A percentile compares a stretch with the other conserved stretches of the same genome.
Evolutionary conservation across 2,329 filamentous ascomycete genomes (phyloP).

Genomic region (Cladosporium sp.): DNA sequence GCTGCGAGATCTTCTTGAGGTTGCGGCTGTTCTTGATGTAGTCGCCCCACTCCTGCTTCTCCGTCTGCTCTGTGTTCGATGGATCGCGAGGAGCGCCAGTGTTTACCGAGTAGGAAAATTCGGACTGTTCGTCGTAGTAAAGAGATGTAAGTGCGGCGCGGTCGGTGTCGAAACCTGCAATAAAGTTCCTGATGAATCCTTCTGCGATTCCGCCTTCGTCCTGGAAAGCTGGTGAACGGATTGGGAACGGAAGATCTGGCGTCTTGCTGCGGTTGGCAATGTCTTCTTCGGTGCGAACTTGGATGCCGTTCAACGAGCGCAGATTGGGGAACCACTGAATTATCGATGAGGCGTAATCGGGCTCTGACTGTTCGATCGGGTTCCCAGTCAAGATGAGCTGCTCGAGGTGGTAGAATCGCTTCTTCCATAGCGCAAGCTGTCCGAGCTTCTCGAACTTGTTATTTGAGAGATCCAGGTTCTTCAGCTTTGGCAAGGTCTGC

Average conservation of each 20-base stretch:
- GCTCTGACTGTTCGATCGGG: slow-evolving; percentile 54
- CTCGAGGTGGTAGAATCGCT: slow-evolving; percentile 72
- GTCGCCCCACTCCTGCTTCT: slow-evolving; percentile 60
- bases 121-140: slow-evolving; percentile 72
- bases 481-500: slow-evolving; percentile 75
- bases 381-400: slow-evolving; percentile 77
- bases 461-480: slow-evolving; percentile 82
- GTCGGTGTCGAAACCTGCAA: slow-evolving; percentile 69
- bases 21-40: slow-evolving; percentile 80
- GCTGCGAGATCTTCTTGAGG: slow-evolving; percentile 63
- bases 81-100: slow-evolving; percentile 52
- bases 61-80: slow-evolving; percentile 28
- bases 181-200: slow-evolving; percentile 70
- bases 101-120: slow-evolving; percentile 73
- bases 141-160: slow-evolving; percentile 57
- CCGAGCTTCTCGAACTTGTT: slow-evolving; percentile 71
- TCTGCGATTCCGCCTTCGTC: slow-evolving; percentile 73
- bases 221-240: slow-evolving; percentile 63
- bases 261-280: slow-evolving; percentile 53
- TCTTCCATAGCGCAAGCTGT: slow-evolving; percentile 69
- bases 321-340: slow-evolving; percentile 80
- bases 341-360: slow-evolving; percentile 62
- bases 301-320: slow-evolving; percentile 68
- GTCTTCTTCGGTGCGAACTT: slow-evolving; percentile 70
- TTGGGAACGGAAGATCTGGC: slow-evolving; percentile 57